phyloP scores from a whole-genome alignment of 129 eudicot genomes.

The Ambrosia trifida region DNA sequence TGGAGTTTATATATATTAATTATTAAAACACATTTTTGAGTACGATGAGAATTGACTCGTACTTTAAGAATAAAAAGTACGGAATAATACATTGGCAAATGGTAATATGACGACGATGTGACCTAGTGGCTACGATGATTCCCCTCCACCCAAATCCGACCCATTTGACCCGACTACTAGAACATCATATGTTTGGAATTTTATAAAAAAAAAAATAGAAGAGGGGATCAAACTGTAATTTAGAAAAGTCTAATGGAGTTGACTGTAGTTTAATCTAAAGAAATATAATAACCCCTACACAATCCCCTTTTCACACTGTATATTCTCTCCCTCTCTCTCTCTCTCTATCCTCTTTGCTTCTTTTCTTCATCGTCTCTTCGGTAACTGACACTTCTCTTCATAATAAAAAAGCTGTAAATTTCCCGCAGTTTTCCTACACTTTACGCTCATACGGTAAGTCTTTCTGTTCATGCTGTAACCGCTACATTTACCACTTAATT shows the following conservation, averaged over 20 bases:
- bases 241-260: neutral
- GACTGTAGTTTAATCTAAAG: slow-evolving; percentile 10
- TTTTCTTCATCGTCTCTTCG: slow-evolving; percentile 41
- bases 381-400: slow-evolving; percentile 42
- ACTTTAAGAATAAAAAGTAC: too few species aligned
- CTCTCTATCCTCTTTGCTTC: slow-evolving; percentile 21
- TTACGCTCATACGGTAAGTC: slow-evolving; percentile 37
- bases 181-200: too few species aligned
- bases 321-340: slow-evolving; percentile 10
- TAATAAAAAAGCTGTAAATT: slow-evolving; percentile 25
- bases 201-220: neutral
- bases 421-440: slow-evolving; percentile 38
- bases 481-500: neutral
- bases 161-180: neutral
- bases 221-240: slow-evolving; percentile 10
- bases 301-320: neutral
- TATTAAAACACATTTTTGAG: too few species aligned
- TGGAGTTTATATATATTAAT: too few species aligned
- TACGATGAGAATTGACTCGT: too few species aligned
- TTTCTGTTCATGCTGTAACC: slow-evolving; percentile 4
- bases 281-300: slow-evolving; percentile 23
- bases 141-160: neutral
- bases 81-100: too few species aligned
- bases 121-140: too few species aligned
- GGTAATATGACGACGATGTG: too few species aligned